Base-by-base conservation (phyloP, 257 asterid genomes). In the Petunia axillaris region DNA sequence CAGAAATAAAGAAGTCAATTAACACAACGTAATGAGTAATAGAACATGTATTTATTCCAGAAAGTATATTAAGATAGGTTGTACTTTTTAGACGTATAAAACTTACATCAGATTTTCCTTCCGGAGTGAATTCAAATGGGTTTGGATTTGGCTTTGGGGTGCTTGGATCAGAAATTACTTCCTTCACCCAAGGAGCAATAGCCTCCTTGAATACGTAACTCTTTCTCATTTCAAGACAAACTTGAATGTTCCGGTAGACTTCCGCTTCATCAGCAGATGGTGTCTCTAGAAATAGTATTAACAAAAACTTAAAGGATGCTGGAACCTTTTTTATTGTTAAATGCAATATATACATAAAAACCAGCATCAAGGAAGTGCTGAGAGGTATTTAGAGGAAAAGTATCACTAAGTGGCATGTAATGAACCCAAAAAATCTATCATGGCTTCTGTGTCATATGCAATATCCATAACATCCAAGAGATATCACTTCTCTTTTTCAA, bases 251-350 rank as follows among this genome's bases (percentile, higher is more conserved):
- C 44, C 90, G 89, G 83, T 91, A 95, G 50, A 89, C 97, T 76
- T 93, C 99, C 43, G 75, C 90, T 86, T 95, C 98, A 84, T 95
- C 99, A 6, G 88, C 85, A 85, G 98, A 89, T 76, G 97, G 97
- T 75, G 86, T 87, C 94, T 93, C 98, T 93, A 82, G 77, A 78
- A 85, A 81, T 70, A 85, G 86, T 80, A 76, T 83, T 16, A 79
- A 25, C 36, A 82, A 66, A 38, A 44, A 40, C 9, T 15, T 38
- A 63, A 73, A 13, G 60, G 60, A 50, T 73, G 53, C 73, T 44
- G 82, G 81, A 74, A 79, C 81, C 77, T 50, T 65, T 50, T 25
- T 25, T 25, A 25, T 25, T 25, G 25, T 25, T 25, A 25, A 25
- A 25, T 25, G 25, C 25, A 25, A 25, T 25, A 25, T 25, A 25